A percentile compares a stretch with the other conserved stretches of the same genome.
Conservation (phyloP, 1,284 basidiomycete species). For the Ceratobasidium sp. region DNA sequence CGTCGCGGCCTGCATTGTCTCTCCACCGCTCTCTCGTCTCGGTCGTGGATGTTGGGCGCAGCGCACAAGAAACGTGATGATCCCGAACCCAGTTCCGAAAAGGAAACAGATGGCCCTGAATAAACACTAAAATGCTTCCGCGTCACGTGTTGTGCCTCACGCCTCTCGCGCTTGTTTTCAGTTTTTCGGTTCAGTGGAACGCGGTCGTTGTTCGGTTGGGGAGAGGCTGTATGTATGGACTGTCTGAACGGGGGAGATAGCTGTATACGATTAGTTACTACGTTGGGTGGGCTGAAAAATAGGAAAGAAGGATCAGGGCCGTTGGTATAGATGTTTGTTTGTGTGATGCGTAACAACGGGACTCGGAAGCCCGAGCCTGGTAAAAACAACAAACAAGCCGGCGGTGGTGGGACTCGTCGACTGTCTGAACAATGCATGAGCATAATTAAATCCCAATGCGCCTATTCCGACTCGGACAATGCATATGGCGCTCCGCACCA, state of each 20-base stretch:
- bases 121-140: slow-evolving; percentile 41
- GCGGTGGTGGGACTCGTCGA: not conserved
- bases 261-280: not conserved
- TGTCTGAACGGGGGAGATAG: not conserved
- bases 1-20: not conserved
- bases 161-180: not conserved
- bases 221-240: not conserved
- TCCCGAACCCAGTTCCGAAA: slow-evolving; percentile 3
- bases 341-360: slow-evolving; percentile 21
- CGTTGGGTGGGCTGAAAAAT: not conserved
- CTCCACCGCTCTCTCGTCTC: not conserved
- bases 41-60: not conserved
- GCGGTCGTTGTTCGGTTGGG: not conserved
- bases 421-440: not conserved
- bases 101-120: slow-evolving; percentile 20
- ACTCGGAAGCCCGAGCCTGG: slow-evolving; percentile 4
- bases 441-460: not conserved
- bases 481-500: not conserved
- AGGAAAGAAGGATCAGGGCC: not conserved
- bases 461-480: slow-evolving; percentile 21
- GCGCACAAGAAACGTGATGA: not conserved
- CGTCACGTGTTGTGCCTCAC: slow-evolving; percentile 30
- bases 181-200: not conserved
- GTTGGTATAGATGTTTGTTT: not conserved
- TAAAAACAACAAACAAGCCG: not conserved